Conservation (phyloP, 2,329 filamentous ascomycete genomes). For the Diaporthe citri region DNA sequence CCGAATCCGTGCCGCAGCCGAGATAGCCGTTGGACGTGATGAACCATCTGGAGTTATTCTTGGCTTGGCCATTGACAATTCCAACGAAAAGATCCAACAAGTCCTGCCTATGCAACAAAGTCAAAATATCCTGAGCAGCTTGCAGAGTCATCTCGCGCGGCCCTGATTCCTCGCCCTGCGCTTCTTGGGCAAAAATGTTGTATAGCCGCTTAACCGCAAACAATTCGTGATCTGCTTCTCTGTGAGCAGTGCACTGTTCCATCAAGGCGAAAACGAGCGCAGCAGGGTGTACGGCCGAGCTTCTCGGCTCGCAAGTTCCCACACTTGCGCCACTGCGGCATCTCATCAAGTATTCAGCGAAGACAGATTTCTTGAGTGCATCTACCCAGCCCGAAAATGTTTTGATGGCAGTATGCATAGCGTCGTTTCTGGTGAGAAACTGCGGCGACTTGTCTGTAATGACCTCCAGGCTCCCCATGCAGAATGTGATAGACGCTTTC, state of each 20-base stretch:
- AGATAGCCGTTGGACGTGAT: background rate
- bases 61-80: background rate
- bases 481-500: background rate
- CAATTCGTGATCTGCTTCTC: background rate
- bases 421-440: background rate
- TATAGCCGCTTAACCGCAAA: background rate
- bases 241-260: background rate
- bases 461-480: background rate
- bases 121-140: background rate
- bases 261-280: background rate
- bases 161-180: background rate
- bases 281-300: background rate
- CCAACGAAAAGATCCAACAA: background rate
- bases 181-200: background rate
- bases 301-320: background rate
- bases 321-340: background rate
- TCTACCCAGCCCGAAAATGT: background rate
- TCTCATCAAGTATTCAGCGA: background rate
- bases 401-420: background rate
- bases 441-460: background rate
- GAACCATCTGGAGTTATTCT: background rate
- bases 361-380: background rate
- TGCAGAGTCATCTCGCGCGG: background rate
- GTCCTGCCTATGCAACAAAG: background rate
- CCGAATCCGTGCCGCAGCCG: background rate